Evolutionary conservation across 164 flowering plant species (phyloP).

Genomic region (Stephania cephalantha): DNA sequence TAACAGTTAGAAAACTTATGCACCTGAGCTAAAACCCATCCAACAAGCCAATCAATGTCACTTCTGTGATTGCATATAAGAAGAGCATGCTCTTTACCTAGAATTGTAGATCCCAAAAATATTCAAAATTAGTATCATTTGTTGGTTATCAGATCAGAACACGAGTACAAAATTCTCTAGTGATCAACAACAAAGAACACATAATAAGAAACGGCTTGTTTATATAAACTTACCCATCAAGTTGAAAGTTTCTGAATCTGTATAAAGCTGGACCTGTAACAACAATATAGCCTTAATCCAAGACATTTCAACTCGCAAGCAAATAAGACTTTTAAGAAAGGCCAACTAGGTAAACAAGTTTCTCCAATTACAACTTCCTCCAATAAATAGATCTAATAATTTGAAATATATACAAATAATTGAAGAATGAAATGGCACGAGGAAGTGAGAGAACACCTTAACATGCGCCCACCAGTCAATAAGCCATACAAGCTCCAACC

Average conservation of each 20-base stretch:
- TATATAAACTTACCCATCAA: conserved; percentile 58
- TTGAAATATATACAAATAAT: neutral
- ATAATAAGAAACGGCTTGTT: neutral
- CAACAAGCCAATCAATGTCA: conserved; percentile 98
- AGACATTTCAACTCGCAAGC: neutral
- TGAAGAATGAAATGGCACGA: neutral
- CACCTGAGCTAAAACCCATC: conserved; percentile 97
- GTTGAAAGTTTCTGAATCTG: conserved; percentile 61
- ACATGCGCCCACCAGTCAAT: conserved; percentile 96
- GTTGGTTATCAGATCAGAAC: neutral
- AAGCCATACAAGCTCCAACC: conserved; percentile 93
- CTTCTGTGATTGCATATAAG: conserved; percentile 73
- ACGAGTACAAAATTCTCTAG: neutral
- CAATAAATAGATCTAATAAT: no score
- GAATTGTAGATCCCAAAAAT: conserved; percentile 15
- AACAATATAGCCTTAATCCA: conserved; percentile 12
- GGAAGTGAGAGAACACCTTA: conserved; percentile 42
- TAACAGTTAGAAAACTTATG: conserved; percentile 5
- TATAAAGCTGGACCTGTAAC: conserved; percentile 64
- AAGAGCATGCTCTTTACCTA: conserved; percentile 95
- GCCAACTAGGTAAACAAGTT: neutral
- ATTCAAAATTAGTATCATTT: neutral
- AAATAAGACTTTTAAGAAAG: neutral
- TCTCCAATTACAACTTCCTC: neutral
- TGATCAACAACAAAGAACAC: neutral